Base-by-base conservation (phyloP, 495 filamentous ascomycete genomes). In the Glonium stellatum region DNA sequence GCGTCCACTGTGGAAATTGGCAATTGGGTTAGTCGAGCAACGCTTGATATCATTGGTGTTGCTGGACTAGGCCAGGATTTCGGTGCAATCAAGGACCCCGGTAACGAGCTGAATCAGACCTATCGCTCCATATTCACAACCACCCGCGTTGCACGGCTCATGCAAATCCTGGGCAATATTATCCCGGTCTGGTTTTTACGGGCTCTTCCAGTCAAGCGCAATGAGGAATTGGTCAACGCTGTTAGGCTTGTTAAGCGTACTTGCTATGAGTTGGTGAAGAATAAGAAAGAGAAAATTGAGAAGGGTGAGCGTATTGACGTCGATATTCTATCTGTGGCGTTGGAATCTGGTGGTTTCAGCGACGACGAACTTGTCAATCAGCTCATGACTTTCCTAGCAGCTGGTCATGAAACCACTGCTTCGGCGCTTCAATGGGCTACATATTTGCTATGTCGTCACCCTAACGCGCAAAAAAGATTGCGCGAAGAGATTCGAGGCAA, bases 351-450 rank as follows among this genome's bases (percentile, higher is more conserved):
- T 41, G 82, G 80, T 23, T 95, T 95, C 70, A 79, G 77, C 27
- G 88, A 92, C 52, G 87, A 90, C 35, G 85, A 88, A 54, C 84
- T 96, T 23, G 78, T 89, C 42, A 89, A 96, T 69, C 92, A 97
- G 69, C 80, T 93, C 70, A 95, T 96, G 90, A 97, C 92, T 1
- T 96, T 97, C 76, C 83, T 96, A 2, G 87, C 86, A 0, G 92
- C 92, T 0, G 92, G 92, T 18, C 92, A 97, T 70, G 92, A 95
- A 76, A 87, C 84, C 8, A 87, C 84, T 8, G 76, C 84, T 1
- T 73, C 80, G 5, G 77, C 82, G 11, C 71, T 87, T 61, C 77
- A 77, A 51, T 87, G 84, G 84, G 77, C 81, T 6, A 64, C 82
- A 18, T 84, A 84, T 59, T 72, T 79, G 0, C 71, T 87, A 22